phyloP scores from a whole-genome alignment of 2,329 filamentous ascomycete genomes.

The Cladosporium oxysporum region DNA sequence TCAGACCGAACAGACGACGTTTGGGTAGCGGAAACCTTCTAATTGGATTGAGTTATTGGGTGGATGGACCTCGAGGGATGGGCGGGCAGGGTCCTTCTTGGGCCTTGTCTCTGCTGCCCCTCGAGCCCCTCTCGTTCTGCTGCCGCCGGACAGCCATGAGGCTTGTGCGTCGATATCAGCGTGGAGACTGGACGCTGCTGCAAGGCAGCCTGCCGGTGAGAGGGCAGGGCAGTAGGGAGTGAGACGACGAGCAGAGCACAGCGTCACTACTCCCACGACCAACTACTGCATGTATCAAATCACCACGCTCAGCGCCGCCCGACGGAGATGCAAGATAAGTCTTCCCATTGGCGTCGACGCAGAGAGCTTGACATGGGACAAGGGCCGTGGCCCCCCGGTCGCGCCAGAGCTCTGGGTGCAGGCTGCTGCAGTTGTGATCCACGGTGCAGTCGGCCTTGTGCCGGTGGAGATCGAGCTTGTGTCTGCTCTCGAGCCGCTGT shows the following conservation, averaged over 20 bases:
- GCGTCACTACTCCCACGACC: background rate
- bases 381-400: conserved; percentile 7
- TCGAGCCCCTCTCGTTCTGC: conserved; percentile 17
- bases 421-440: conserved; percentile 16
- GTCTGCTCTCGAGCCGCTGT: conserved; percentile 1
- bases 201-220: background rate
- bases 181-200: background rate
- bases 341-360: conserved; percentile 10
- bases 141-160: conserved; percentile 17
- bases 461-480: conserved; percentile 16
- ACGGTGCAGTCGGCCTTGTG: conserved; percentile 16
- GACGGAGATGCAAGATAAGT: background rate
- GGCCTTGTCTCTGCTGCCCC: conserved; percentile 9
- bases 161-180: conserved; percentile 11
- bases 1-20: conserved; percentile 4
- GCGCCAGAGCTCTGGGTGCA: conserved; percentile 16
- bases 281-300: conserved; percentile 1
- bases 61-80: background rate
- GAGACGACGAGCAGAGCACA: background rate
- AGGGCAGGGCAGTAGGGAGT: background rate
- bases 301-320: background rate
- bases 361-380: conserved; percentile 12
- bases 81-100: conserved; percentile 6
- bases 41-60: background rate
- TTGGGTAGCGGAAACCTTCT: background rate